A percentile compares a stretch with the other conserved stretches of the same genome.
Conservation (phyloP, 345 rosid species). For the Diplotaxis tenuifolia region DNA sequence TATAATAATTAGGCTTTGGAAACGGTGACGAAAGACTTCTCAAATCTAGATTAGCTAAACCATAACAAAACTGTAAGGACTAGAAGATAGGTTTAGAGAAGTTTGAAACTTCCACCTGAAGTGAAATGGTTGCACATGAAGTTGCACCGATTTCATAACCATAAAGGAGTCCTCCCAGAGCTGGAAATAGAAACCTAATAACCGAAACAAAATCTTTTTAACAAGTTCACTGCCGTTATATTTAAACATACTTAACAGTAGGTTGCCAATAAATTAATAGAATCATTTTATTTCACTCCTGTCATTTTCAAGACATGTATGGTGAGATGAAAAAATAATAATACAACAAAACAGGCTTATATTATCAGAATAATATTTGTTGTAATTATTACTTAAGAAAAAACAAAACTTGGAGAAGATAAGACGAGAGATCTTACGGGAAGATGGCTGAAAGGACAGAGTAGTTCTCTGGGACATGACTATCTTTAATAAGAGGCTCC, state of each 20-base stretch:
- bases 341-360: too few species aligned
- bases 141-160: constrained; percentile 98
- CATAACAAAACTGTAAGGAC: not conserved
- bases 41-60: not conserved
- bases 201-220: constrained; percentile 26
- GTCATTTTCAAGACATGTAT: not conserved
- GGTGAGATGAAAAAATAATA: not conserved
- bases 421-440: constrained; percentile 59
- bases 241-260: not conserved
- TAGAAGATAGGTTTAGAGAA: not conserved
- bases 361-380: too few species aligned
- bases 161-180: constrained; percentile 87
- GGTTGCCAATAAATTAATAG: not conserved
- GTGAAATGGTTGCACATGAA: constrained; percentile 83
- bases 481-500: constrained; percentile 67
- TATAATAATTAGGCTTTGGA: not conserved
- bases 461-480: constrained; percentile 50
- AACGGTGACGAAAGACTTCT: not conserved
- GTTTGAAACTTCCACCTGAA: constrained; percentile 50
- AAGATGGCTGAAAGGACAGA: constrained; percentile 60
- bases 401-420: constrained; percentile 12
- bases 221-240: not conserved
- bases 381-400: too few species aligned
- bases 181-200: constrained; percentile 92
- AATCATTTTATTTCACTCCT: not conserved